These are phyloP conservation scores for Citrus trifoliata DNA, from an alignment of 345 rosid genomes.

Conservation along the genomic window DNA sequence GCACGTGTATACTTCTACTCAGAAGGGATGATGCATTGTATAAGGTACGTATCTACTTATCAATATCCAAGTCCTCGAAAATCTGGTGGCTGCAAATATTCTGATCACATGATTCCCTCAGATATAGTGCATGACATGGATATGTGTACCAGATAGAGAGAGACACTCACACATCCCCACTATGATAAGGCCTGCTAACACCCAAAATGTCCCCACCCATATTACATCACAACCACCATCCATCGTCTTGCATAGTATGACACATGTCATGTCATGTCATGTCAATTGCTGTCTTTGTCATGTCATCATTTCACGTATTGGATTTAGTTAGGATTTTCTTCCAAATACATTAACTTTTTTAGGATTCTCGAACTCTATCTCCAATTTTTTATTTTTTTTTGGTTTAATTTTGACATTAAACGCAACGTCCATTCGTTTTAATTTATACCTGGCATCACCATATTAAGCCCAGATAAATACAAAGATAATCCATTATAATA, in stretches of 20 bases:
- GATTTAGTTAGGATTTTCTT: no score
- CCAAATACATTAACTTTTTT: no score
- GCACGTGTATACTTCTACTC: not conserved
- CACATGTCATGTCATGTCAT: constrained; percentile 8
- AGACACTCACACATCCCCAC: not conserved
- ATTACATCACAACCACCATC: constrained; percentile 29
- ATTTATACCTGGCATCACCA: no score
- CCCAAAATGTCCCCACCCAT: constrained; percentile 18
- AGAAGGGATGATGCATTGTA: no score
- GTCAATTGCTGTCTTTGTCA: constrained; percentile 10
- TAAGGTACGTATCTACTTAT: not conserved
- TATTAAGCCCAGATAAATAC: no score
- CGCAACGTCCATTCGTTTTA: no score
- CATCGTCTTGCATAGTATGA: constrained; percentile 4
- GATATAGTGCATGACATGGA: not conserved
- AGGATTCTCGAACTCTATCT: no score
- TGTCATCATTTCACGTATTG: not conserved
- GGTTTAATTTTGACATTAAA: no score
- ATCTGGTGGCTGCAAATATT: not conserved
- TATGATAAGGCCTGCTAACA: constrained; percentile 26
- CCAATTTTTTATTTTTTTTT: no score
- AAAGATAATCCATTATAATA: no score
- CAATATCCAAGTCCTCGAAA: not conserved
- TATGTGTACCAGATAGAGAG: not conserved
- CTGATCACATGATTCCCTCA: not conserved